These are phyloP conservation scores for Eragrostis tef DNA, from an alignment of 202 grass and related monocot genomes.

Conservation along the genomic window DNA sequence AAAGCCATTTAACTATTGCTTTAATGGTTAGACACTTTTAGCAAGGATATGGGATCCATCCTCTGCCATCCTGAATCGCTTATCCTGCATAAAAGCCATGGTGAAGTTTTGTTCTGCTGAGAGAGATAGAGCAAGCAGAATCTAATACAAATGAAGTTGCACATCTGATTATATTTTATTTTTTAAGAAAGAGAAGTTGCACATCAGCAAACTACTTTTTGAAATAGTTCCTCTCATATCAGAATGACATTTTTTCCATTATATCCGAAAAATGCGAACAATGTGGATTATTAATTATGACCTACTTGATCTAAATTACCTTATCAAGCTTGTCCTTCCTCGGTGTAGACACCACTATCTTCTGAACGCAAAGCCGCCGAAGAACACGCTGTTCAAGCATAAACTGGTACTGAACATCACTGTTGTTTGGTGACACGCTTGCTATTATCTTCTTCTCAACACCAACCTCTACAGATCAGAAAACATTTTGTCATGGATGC, in stretches of 20 bases:
- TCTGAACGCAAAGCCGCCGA: slow-evolving; percentile 68
- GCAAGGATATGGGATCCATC: slow-evolving; percentile 48
- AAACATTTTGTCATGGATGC: slow-evolving; percentile 21
- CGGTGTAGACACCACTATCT: slow-evolving; percentile 67
- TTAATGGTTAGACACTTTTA: slow-evolving; percentile 41
- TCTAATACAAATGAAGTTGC: slow-evolving; percentile 21
- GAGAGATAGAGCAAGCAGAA: slow-evolving; percentile 13
- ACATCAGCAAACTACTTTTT: slow-evolving; percentile 10
- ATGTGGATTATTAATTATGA: neutral
- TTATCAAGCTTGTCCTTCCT: slow-evolving; percentile 55
- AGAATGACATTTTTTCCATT: neutral
- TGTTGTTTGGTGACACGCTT: slow-evolving; percentile 54
- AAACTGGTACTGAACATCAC: slow-evolving; percentile 63
- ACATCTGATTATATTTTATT: too few relatives aligned
- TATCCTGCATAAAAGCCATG: slow-evolving; percentile 43
- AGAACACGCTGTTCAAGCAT: slow-evolving; percentile 82
- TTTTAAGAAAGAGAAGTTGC: slow-evolving; percentile 29
- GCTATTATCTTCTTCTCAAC: slow-evolving; percentile 52
- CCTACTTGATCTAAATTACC: slow-evolving; percentile 43
- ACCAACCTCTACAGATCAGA: slow-evolving; percentile 51
- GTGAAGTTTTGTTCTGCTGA: neutral
- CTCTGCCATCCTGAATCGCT: slow-evolving; percentile 19
- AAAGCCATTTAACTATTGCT: neutral
- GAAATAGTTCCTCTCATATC: neutral
- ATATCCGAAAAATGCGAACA: neutral